Base-by-base conservation (phyloP, 1,284 basidiomycete species). In the Microbotryum violaceum region DNA sequence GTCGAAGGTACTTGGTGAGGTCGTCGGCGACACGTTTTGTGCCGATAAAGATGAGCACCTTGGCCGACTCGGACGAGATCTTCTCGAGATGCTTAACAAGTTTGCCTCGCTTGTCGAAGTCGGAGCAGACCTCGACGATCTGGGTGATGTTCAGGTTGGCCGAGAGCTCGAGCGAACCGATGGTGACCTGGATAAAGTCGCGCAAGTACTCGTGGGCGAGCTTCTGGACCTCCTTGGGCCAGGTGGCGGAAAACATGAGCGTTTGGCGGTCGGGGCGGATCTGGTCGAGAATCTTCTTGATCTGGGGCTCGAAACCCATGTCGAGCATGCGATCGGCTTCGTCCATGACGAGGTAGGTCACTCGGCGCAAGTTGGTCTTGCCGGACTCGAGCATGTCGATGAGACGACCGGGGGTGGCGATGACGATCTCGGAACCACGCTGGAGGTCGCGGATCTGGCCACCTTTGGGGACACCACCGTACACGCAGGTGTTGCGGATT, bases 231-330 rank as follows among this genome's bases (percentile, higher is more conserved):
- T 99, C 94, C 79, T 97, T 97, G 42, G 94, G 94, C 94, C 94
- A 99, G 25, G 96, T 99, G 27, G 94, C 94, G 60, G 92, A 97
- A 82, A 99, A 99, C 77, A 78, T 78, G 70, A 78, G 74, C 52
- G 77, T 78, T 75, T 97, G 93, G 74, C 91, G 85, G 79, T 97
- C 93, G 48, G 92, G 93, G 50, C 93, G 85, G 73, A 97, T 96
- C 79, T 98, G 94, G 70, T 86, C 82, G 70, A 98, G 87, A 72
- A 97, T 97, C 81, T 98, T 98, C 76, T 93, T 84, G 75, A 98
- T 98, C 77, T 98, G 94, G 62, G 94, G 94, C 80, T 98, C 94
- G 80, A 98, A 98, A 83, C 94, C 92, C 91, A 94, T 94, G 79
- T 94, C 91, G 69, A 94, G 82, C 91, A 94, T 94, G 71, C 91